A percentile compares a stretch with the other conserved stretches of the same genome.
phyloP scores from a whole-genome alignment of 139 green algal species.

The Picochlorum sp. region DNA sequence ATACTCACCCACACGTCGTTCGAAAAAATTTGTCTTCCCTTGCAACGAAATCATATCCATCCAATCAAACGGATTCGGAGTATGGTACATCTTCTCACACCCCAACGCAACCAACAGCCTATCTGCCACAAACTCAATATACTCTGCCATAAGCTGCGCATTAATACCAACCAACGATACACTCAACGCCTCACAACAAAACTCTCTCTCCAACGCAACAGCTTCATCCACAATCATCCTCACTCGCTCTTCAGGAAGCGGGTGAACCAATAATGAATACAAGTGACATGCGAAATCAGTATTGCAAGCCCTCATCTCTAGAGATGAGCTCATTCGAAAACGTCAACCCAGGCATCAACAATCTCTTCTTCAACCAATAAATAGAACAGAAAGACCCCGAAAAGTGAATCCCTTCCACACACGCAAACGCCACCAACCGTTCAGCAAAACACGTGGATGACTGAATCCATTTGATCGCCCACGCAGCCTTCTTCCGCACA shows the following conservation, averaged over 20 bases:
- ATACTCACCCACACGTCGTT: conserved; percentile 76
- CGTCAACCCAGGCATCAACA: conserved; percentile 61
- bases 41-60: conserved; percentile 84
- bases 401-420: conserved; percentile 74
- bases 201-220: conserved; percentile 62
- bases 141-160: conserved; percentile 50
- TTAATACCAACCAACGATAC: conserved; percentile 71
- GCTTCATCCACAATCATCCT: conserved; percentile 48
- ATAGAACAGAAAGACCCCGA: conserved; percentile 67
- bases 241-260: conserved; percentile 25
- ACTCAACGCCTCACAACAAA: conserved; percentile 52
- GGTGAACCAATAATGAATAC: conserved; percentile 44
- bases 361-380: conserved; percentile 74
- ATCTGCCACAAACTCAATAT: conserved; percentile 75
- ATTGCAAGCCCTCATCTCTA: conserved; percentile 72
- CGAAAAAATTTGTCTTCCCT: conserved; percentile 83
- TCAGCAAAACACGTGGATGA: conserved; percentile 48
- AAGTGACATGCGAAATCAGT: conserved; percentile 68
- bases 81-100: conserved; percentile 51
- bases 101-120: conserved; percentile 54
- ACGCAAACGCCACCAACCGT: conserved; percentile 65
- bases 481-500: conserved; percentile 87
- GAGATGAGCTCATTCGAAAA: conserved; percentile 76
- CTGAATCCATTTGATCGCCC: conserved; percentile 91
- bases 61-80: conserved; percentile 75